phyloP scores from a whole-genome alignment of 768 basidiomycete genomes.

The Guyanaporus albipodus region DNA sequence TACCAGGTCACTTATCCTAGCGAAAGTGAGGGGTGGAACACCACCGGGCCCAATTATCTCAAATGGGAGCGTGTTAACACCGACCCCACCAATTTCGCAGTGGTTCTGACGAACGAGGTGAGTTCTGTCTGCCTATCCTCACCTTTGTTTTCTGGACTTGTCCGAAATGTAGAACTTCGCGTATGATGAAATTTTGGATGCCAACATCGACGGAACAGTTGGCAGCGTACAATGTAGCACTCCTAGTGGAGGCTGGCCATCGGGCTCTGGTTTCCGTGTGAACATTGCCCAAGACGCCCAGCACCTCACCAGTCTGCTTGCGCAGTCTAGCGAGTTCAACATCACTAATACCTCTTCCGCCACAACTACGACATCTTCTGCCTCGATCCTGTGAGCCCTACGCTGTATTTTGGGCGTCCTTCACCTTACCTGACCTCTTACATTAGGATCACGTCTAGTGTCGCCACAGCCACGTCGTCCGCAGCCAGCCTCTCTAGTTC shows the following conservation, averaged over 20 bases:
- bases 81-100: conserved; percentile 66
- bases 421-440: not conserved
- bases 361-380: conserved; percentile 14
- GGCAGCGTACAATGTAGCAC: conserved; percentile 42
- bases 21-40: conserved; percentile 50
- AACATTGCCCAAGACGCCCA: conserved; percentile 58
- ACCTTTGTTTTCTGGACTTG: conserved; percentile 1
- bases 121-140: conserved; percentile 8
- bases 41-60: conserved; percentile 48
- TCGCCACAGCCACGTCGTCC: conserved; percentile 2
- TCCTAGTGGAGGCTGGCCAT: conserved; percentile 63
- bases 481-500: conserved; percentile 26
- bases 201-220: conserved; percentile 49
- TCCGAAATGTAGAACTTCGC: conserved; percentile 32
- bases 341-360: conserved; percentile 33
- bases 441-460: conserved; percentile 10
- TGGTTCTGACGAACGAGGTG: conserved; percentile 63
- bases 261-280: conserved; percentile 61
- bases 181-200: conserved; percentile 46
- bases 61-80: conserved; percentile 63
- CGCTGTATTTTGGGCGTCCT: not conserved
- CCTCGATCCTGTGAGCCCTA: conserved; percentile 16
- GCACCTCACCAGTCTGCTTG: conserved; percentile 51
- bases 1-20: conserved; percentile 57
- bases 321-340: conserved; percentile 66